phyloP scores from a whole-genome alignment of 2,329 filamentous ascomycete species.

The Neurospora crassa region DNA sequence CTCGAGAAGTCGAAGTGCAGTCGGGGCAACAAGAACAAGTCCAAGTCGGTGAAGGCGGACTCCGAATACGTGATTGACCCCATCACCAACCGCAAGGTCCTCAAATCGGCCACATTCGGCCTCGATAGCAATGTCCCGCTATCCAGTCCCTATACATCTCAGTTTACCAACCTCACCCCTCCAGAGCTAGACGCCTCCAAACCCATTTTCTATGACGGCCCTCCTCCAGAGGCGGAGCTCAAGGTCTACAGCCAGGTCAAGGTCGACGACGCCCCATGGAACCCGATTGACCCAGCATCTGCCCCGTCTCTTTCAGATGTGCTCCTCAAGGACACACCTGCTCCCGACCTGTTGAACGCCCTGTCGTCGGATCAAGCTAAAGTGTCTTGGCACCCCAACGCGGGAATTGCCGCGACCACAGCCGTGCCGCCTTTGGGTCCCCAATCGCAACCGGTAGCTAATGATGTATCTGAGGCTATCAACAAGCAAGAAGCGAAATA shows the following conservation, averaged over 20 bases:
- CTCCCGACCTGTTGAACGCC: constrained; percentile 8
- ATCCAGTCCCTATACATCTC: constrained; percentile 16
- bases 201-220: constrained; percentile 24
- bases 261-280: constrained; percentile 20
- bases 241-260: constrained; percentile 25
- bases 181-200: constrained; percentile 11
- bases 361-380: constrained; percentile 13
- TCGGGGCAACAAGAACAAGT: not conserved
- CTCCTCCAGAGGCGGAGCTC: constrained; percentile 27
- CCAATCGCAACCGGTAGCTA: not conserved
- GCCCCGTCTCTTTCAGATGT: constrained; percentile 6
- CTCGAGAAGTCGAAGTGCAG: not conserved
- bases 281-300: not conserved
- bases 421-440: not conserved
- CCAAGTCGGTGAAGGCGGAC: constrained; percentile 4
- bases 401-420: not conserved
- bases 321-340: constrained; percentile 8
- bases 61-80: constrained; percentile 42
- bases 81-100: constrained; percentile 47
- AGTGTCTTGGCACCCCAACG: constrained; percentile 14
- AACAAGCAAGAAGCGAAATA: not conserved
- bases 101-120: constrained; percentile 12
- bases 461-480: not conserved
- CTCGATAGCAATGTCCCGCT: constrained; percentile 3
- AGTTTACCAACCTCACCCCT: constrained; percentile 21